Base-by-base conservation (phyloP, 768 basidiomycete genomes). In the Rhizopogon vulgaris region DNA sequence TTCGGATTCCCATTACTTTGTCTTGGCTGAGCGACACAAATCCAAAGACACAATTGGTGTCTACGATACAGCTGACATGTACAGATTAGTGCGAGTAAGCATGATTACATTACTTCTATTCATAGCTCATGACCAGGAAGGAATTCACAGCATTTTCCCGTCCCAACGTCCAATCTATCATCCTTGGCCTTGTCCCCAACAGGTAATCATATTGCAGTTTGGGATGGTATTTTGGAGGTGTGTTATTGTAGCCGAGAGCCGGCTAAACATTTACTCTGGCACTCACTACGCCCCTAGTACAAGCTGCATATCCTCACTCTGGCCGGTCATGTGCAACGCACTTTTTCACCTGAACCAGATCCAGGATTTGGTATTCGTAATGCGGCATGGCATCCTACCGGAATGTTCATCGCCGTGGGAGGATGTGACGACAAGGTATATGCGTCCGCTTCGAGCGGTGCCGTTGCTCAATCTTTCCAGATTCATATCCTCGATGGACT, bases 371-470 rank as follows among this genome's bases (percentile, higher is more conserved):
- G 94, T 6, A 82, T 96, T 39, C 79, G 91, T 9, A 74, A 71
- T 53, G 83, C 85, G 1, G 71, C 79, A 17, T 97, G 94, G 94
- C 90, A 94, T 68, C 94, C 93, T 3, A 85, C 75, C 51, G 90
- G 93, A 4, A 73, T 79, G 61, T 94, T 88, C 63, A 71, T 96
- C 8, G 87, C 85, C 2, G 75, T 94, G 0, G 84, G 82, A 11
- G 94, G 94, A 10, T 94, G 87, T 82, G 92, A 94, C 68, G 91
- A 94, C 60, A 90, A 87, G 70, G 91, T 87, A 50, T 38, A 71
- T 57, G 3, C 18, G 38, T 4, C 48, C 11, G 4, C 41, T 41
- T 50, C 24, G 49, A 42, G 30, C 30, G 50, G 36, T 15, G 6
- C 15, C 27, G n/a, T 14, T 40, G 37, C 49, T 51, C 30, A 59